Percentiles rank a stretch among this genome's conserved stretches.
Conservation (phyloP, 345 rosid genomes). For the Mangifera indica region DNA sequence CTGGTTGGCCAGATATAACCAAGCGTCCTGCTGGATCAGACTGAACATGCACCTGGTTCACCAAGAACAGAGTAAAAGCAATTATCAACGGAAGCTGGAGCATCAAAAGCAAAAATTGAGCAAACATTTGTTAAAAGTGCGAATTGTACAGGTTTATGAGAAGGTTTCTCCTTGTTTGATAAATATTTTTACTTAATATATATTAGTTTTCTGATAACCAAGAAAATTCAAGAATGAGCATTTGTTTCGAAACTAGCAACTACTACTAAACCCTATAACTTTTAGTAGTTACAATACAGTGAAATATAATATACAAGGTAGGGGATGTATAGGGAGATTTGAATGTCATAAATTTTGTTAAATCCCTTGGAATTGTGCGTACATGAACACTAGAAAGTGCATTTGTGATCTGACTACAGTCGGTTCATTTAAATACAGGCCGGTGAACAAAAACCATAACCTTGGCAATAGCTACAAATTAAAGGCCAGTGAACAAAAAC, state of each 20-base stretch:
- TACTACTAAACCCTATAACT: neutral
- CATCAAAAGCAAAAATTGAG: neutral
- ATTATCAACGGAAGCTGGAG: neutral
- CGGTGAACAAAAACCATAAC: neutral
- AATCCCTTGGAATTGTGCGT: neutral
- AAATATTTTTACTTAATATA: too few species aligned
- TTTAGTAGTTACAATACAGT: neutral
- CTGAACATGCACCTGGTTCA: constrained; percentile 63
- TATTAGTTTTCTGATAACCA: too few species aligned
- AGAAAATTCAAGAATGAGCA: neutral
- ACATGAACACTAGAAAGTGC: neutral
- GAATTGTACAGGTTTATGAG: neutral
- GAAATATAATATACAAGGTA: neutral
- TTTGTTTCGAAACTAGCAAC: neutral
- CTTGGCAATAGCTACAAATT: neutral
- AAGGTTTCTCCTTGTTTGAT: neutral
- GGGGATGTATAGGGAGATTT: neutral
- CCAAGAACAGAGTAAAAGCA: neutral
- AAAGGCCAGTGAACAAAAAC: neutral
- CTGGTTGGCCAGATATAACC: constrained; percentile 67
- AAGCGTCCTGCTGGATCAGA: constrained; percentile 76
- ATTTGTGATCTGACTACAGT: neutral
- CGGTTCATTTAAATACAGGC: neutral
- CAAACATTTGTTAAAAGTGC: neutral
- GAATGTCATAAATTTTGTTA: neutral